Percentiles rank a stretch among this genome's conserved stretches.
These are phyloP conservation scores for Botrytis aclada DNA, from an alignment of 2,329 filamentous ascomycete genomes.

Conservation along the genomic window DNA sequence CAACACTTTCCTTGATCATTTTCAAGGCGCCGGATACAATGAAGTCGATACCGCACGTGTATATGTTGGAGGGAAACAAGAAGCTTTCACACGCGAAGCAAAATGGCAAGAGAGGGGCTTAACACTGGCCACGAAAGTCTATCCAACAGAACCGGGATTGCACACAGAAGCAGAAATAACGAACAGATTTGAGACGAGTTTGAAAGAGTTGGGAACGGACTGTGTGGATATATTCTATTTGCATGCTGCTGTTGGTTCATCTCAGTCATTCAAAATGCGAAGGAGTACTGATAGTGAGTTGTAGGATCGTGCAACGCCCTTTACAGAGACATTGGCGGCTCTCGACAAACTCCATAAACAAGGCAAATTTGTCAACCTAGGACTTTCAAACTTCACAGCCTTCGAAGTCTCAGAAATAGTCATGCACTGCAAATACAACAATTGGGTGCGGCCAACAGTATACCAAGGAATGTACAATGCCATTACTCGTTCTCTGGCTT, in stretches of 20 bases:
- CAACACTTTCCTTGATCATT: constrained; percentile 68
- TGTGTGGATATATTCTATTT: constrained; percentile 77
- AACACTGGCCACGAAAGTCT: constrained; percentile 75
- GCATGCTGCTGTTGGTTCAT: constrained; percentile 54
- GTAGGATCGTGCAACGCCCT: constrained; percentile 62
- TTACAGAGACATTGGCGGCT: constrained; percentile 74
- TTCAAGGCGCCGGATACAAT: constrained; percentile 76
- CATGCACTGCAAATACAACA: constrained; percentile 72
- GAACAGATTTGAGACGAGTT: constrained; percentile 61
- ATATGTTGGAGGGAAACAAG: constrained; percentile 71
- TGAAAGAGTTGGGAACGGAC: constrained; percentile 70
- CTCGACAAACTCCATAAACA: constrained; percentile 77
- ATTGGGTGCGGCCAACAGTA: constrained; percentile 67
- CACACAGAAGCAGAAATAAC: constrained; percentile 64
- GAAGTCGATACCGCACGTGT: constrained; percentile 80
- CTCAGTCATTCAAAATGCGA: neutral
- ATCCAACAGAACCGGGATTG: constrained; percentile 56
- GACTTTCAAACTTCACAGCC: constrained; percentile 79
- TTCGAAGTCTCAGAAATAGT: constrained; percentile 86
- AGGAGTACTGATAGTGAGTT: neutral
- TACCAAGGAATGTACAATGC: constrained; percentile 88
- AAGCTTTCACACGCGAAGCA: constrained; percentile 72
- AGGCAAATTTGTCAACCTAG: constrained; percentile 79
- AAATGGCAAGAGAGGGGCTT: constrained; percentile 77
- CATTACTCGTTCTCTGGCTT: constrained; percentile 72